phyloP scores from a whole-genome alignment of 345 rosid species.

The Arabis alpina region DNA sequence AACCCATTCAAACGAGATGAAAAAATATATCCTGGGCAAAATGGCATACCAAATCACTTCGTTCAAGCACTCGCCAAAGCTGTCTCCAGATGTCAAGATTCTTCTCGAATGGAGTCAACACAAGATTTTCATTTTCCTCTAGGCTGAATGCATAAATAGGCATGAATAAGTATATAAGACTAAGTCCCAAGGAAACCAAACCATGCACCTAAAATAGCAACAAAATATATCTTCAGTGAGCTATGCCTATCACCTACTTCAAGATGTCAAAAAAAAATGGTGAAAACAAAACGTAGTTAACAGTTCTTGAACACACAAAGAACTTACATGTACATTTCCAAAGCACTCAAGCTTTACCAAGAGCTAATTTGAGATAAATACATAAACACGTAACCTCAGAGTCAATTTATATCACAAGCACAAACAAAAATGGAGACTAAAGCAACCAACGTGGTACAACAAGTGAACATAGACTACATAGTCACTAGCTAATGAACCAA shows the following conservation, averaged over 20 bases:
- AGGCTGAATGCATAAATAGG: conserved; percentile 55
- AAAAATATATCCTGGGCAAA: conserved; percentile 1
- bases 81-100: conserved; percentile 98
- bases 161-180: conserved; percentile 7
- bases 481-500: neutral
- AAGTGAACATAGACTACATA: neutral
- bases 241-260: neutral
- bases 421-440: neutral
- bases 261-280: neutral
- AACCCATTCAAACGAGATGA: neutral
- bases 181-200: conserved; percentile 15
- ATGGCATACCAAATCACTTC: conserved; percentile 81
- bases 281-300: neutral
- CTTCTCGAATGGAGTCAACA: conserved; percentile 95
- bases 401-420: neutral
- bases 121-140: conserved; percentile 94
- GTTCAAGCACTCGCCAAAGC: conserved; percentile 97
- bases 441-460: neutral
- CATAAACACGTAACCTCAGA: neutral
- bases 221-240: conserved; percentile 1
- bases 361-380: conserved; percentile 4
- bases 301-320: neutral
- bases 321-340: neutral
- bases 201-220: neutral
- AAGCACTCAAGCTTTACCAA: neutral